Base-by-base conservation (phyloP, 1,284 basidiomycete genomes). In the Xerocomus alliaceus region DNA sequence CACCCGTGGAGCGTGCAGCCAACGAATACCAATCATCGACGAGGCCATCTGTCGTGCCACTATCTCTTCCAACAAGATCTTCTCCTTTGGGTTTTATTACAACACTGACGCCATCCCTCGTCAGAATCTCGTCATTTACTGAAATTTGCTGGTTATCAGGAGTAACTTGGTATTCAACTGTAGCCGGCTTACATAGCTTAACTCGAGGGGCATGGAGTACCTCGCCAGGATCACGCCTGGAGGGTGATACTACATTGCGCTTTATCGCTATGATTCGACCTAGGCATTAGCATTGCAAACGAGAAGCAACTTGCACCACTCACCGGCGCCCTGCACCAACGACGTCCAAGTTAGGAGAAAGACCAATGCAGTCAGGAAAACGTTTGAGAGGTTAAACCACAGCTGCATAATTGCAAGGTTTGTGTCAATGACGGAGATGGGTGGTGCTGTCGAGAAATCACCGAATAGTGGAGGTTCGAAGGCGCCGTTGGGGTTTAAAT, bases 241-340 rank as follows among this genome's bases (percentile, higher is more conserved):
- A 28, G 1, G 28, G 41, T 17, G 41, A 46, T 10, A n/a, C n/a
- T n/a, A n/a, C n/a, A n/a, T n/a, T n/a, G n/a, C n/a, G n/a, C n/a
- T 17, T 22, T 5, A 68, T 65, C 1, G 51, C 65, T 65, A 20
- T 2, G 6, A 17, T 62, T 24, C 9, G 13, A 37, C 28, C 10
- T 5, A 11, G 26, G 42, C 13, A 11, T 68, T 29, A 53, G 46
- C 22, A 4, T 28, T n/a, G 29, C 9, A 37, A 51, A 41, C 22
- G 28, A 28, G n/a, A n/a, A n/a, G n/a, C n/a, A n/a, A n/a, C n/a
- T 37, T 8, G 26, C 17, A 37, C 9, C 5, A 68, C 65, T 56
- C 31, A 65, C 65, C 63, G 2, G 54, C 63, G 20, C 57, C 50
- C n/a, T 62, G 62, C 13, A 11, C 58, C 44, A 46, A 52, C 18